These are phyloP conservation scores for Claviceps paspali DNA, from an alignment of 2,329 filamentous ascomycete genomes.

Conservation along the genomic window DNA sequence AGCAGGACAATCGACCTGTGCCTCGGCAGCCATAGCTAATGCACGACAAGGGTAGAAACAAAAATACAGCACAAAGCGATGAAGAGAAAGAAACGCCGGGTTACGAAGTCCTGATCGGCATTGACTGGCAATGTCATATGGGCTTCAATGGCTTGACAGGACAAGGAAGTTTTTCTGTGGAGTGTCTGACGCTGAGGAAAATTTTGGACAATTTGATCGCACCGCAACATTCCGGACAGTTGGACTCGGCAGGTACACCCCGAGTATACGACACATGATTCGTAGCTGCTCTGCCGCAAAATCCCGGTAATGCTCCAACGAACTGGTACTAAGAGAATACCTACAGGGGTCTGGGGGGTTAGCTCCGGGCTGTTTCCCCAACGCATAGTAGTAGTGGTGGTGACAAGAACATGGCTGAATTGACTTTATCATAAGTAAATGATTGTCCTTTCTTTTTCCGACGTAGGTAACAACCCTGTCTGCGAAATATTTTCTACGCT, in stretches of 20 bases:
- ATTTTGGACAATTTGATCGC: constrained; percentile 14
- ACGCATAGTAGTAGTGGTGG: too few relatives aligned
- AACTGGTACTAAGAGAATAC: not conserved
- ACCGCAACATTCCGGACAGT: constrained; percentile 15
- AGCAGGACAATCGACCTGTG: constrained; percentile 11
- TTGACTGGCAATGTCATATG: constrained; percentile 10
- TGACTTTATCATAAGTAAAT: too few relatives aligned
- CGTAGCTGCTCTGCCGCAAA: constrained; percentile 1
- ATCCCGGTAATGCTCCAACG: not conserved
- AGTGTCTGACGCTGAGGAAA: constrained; percentile 6
- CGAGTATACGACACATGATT: constrained; percentile 1
- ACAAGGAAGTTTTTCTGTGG: not conserved
- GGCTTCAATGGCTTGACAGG: not conserved
- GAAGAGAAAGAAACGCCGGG: constrained; percentile 10
- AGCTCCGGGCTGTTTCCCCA: too few relatives aligned
- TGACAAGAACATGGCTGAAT: too few relatives aligned
- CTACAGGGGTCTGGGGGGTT: not conserved
- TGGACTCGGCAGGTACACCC: constrained; percentile 5
- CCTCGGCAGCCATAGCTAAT: constrained; percentile 19
- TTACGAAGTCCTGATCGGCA: constrained; percentile 14
- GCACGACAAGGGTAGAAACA: constrained; percentile 6
- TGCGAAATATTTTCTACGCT: too few relatives aligned
- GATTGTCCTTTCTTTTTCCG: too few relatives aligned
- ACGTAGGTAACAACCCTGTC: too few relatives aligned
- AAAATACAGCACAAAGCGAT: constrained; percentile 8